A percentile compares a stretch with the other conserved stretches of the same genome.
These are phyloP conservation scores for Astrephomene gubernaculifera DNA, from an alignment of 139 green algal species.

Conservation along the genomic window DNA sequence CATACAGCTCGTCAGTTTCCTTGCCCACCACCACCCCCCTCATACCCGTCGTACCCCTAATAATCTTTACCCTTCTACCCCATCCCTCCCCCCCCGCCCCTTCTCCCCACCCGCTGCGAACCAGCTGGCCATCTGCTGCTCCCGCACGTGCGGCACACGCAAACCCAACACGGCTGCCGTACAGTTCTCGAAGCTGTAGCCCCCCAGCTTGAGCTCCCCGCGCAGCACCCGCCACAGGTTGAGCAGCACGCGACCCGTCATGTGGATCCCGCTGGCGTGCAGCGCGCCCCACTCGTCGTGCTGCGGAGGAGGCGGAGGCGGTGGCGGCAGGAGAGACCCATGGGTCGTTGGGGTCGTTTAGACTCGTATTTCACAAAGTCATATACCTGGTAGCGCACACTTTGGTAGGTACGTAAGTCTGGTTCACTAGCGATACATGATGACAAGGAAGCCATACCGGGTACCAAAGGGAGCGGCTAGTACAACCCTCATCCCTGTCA, in stretches of 20 bases:
- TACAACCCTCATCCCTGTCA: not conserved
- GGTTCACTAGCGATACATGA: not conserved
- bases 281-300: slow-evolving; percentile 86
- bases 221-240: slow-evolving; percentile 93
- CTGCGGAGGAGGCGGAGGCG: slow-evolving; percentile 4
- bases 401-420: too few species aligned
- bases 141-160: slow-evolving; percentile 78
- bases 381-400: too few species aligned
- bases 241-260: slow-evolving; percentile 91
- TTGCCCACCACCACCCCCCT: too few species aligned
- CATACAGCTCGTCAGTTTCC: too few species aligned
- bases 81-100: not conserved
- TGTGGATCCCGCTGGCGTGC: slow-evolving; percentile 70
- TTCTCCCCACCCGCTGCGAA: slow-evolving; percentile 66
- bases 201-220: slow-evolving; percentile 85
- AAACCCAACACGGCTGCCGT: slow-evolving; percentile 85
- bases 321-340: not conserved
- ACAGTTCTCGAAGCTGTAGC: slow-evolving; percentile 88
- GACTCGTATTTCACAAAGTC: too few species aligned
- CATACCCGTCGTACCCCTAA: not conserved
- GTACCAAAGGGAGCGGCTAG: not conserved
- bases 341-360: not conserved
- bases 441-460: not conserved
- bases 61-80: not conserved
- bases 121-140: slow-evolving; percentile 81